Conservation (phyloP, 1,284 basidiomycete genomes). For the Mycosarcoma mackinlayi region DNA sequence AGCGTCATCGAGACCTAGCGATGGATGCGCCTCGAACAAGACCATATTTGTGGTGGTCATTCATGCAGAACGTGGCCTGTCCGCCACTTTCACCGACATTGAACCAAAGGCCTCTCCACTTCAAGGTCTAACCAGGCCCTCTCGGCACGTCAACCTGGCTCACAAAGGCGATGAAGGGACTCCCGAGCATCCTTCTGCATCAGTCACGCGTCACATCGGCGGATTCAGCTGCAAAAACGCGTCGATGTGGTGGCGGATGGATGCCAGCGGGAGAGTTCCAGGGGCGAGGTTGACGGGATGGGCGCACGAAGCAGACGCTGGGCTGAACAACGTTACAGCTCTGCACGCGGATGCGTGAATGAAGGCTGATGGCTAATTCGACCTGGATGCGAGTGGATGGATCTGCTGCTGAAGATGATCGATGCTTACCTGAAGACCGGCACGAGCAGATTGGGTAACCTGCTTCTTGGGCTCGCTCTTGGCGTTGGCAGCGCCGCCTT, state of each 20-base stretch:
- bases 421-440: conserved; percentile 63
- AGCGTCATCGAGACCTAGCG: no score
- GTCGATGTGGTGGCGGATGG: conserved; percentile 3
- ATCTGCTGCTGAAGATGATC: not conserved
- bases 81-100: not conserved
- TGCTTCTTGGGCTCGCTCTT: conserved; percentile 52
- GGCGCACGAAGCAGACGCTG: no score
- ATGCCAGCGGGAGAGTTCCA: not conserved
- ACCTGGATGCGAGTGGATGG: conserved; percentile 4
- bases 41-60: no score
- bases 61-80: no score
- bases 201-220: conserved; percentile 4
- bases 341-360: no score
- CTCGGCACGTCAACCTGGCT: not conserved
- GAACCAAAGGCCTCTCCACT: not conserved
- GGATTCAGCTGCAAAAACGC: not conserved
- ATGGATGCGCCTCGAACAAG: no score
- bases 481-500: conserved; percentile 50
- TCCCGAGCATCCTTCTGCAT: no score
- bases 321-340: no score
- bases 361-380: not conserved
- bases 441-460: conserved; percentile 57
- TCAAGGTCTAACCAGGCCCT: not conserved
- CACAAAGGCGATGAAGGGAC: not conserved
- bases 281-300: not conserved